Conservation (phyloP, 495 filamentous ascomycete species). For the Bryoglossum gracile region DNA sequence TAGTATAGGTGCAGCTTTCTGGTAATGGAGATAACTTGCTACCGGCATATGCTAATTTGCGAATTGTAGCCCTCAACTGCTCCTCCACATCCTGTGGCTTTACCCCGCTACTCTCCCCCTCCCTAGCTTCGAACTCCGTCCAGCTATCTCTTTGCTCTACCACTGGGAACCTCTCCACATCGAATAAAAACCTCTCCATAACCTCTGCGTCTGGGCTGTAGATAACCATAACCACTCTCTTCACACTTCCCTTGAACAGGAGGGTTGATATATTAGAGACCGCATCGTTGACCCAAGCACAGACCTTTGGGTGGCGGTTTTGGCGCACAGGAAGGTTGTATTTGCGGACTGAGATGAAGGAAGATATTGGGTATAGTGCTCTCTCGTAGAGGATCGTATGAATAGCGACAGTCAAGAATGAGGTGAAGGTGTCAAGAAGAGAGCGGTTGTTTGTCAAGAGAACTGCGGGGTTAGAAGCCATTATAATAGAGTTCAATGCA, state of each 20-base stretch:
- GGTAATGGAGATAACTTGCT: slow-evolving; percentile 47
- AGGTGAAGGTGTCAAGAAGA: slow-evolving; percentile 53
- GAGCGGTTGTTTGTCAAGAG: slow-evolving; percentile 21
- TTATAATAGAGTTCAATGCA: slow-evolving; percentile 1
- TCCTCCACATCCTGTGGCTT: slow-evolving; percentile 55
- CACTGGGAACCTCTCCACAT: slow-evolving; percentile 66
- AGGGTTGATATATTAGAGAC: slow-evolving; percentile 67
- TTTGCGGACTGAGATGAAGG: slow-evolving; percentile 74
- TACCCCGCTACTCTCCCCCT: slow-evolving; percentile 25
- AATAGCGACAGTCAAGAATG: slow-evolving; percentile 81
- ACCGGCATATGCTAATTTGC: slow-evolving; percentile 14
- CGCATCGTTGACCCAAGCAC: slow-evolving; percentile 82
- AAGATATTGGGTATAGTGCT: slow-evolving; percentile 67
- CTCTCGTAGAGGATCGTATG: slow-evolving; percentile 93
- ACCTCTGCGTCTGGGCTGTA: slow-evolving; percentile 45
- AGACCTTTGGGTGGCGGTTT: slow-evolving; percentile 83
- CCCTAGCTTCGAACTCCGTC: slow-evolving; percentile 26
- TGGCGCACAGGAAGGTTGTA: slow-evolving; percentile 90
- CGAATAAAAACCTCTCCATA: slow-evolving; percentile 82
- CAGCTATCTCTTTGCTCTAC: slow-evolving; percentile 41
- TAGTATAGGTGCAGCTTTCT: slow-evolving; percentile 71
- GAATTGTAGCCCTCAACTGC: slow-evolving; percentile 55
- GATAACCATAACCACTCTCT: slow-evolving; percentile 67
- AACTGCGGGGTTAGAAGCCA: slow-evolving; percentile 20
- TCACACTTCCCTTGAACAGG: slow-evolving; percentile 56